Base-by-base conservation (phyloP, 1,284 basidiomycete species). In the Papiliotrema terrestris region DNA sequence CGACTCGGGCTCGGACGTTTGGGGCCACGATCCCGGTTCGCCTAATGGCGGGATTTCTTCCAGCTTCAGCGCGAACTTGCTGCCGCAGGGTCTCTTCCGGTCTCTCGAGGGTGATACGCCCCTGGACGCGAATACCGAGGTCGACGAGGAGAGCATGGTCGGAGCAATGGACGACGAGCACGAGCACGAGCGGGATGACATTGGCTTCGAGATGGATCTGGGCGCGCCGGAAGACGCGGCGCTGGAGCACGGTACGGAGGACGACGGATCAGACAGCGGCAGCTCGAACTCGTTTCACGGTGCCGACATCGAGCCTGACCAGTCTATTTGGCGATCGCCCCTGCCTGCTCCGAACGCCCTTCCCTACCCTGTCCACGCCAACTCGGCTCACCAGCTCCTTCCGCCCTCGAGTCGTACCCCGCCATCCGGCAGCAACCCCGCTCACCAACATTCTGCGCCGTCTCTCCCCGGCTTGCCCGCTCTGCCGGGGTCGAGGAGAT, bases 21-120 rank as follows among this genome's bases (percentile, higher is more conserved):
- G 67, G 55, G 66, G 62, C n/a, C 56, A 59, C 43, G 75, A 77
- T 50, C 65, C 66, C 6, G 72, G 74, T 8, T 78, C 77, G 43
- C 75, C 76, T 3, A 69, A 66, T 41, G 71, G 72, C 13, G 63
- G 65, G 19, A 72, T 77, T 50, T 74, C 73, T 3, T 65, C 72
- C 3, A 74, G 74, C n/a, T 76, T 77, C 62, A 68, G 70, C 9
- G 69, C 71, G 52, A 73, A 73, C 54, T 63, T 76, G 35, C 57
- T 78, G 0, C 76, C 76, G 32, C 73, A 75, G 56, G 74, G 73
- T 17, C 57, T 78, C 23, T 75, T 78, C 56, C 66, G 74, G 19
- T 76, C 74, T 1, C 62, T 78, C 13, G 75, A 75, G 53, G 72
- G 75, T 20, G 73, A 75, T 53, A 73, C 72, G 2, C 74, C 75